Conservation (phyloP, 1,284 basidiomycete species). For the Papiliotrema flavescens region DNA sequence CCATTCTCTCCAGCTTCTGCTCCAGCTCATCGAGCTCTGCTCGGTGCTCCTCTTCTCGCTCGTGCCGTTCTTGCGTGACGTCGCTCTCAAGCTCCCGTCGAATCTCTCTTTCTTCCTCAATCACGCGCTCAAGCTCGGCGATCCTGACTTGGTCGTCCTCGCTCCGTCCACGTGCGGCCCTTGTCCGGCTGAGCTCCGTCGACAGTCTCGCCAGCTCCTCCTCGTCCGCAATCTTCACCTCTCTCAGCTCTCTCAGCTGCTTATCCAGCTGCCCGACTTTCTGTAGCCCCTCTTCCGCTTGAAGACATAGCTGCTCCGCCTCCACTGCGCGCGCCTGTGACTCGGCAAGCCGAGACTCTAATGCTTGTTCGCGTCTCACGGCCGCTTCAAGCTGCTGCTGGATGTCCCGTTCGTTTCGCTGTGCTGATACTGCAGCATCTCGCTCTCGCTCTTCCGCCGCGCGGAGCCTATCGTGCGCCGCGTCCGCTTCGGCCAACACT, state of each 20-base stretch:
- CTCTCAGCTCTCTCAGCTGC: constrained; percentile 6
- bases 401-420: neutral
- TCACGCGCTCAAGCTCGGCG: constrained; percentile 8
- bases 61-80: neutral
- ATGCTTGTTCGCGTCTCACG: neutral
- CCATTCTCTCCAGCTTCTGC: neutral
- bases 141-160: constrained; percentile 7
- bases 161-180: constrained; percentile 6
- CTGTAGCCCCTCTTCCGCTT: constrained; percentile 3
- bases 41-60: neutral
- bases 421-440: neutral
- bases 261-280: neutral
- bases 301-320: constrained; percentile 1
- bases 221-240: constrained; percentile 19
- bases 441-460: constrained; percentile 3
- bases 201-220: constrained; percentile 21
- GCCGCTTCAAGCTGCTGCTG: constrained; percentile 2
- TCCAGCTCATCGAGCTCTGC: neutral
- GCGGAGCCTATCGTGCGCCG: neutral
- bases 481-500: neutral
- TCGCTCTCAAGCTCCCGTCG: neutral
- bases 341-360: constrained; percentile 5
- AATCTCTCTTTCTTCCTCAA: neutral
- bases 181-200: constrained; percentile 9
- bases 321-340: neutral